Evolutionary conservation across 306 rosid species (phyloP).

Genomic region (Morella rubra): DNA sequence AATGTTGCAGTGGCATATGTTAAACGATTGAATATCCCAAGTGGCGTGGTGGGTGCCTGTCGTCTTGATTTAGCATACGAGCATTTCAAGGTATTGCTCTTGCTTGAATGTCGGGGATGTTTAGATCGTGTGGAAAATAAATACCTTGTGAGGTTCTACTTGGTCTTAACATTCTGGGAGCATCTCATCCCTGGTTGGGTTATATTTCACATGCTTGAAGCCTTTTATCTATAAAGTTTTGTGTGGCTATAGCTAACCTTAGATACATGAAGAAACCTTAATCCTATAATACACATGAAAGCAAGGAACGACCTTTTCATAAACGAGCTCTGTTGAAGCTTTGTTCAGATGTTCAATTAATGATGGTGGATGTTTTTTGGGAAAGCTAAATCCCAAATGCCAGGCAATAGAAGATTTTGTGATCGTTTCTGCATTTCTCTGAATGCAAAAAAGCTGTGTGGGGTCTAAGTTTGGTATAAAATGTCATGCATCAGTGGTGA

Average conservation of each 20-base stretch:
- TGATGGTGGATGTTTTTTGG: background rate
- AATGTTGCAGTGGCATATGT: slow-evolving; percentile 75
- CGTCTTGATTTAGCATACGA: slow-evolving; percentile 92
- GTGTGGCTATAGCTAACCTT: too few relatives aligned
- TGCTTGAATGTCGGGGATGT: too few relatives aligned
- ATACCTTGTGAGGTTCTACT: too few relatives aligned
- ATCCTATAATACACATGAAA: background rate
- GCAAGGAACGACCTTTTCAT: background rate
- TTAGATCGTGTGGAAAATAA: too few relatives aligned
- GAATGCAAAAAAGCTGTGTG: too few relatives aligned
- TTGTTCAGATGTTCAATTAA: background rate
- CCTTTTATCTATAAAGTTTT: background rate
- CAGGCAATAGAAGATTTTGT: too few relatives aligned
- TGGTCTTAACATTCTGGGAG: background rate
- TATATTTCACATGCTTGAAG: background rate
- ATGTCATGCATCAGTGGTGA: too few relatives aligned
- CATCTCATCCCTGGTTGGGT: background rate
- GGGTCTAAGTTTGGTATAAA: too few relatives aligned
- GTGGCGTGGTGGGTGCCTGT: slow-evolving; percentile 99
- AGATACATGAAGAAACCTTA: too few relatives aligned
- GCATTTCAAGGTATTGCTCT: slow-evolving; percentile 78
- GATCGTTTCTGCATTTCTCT: too few relatives aligned
- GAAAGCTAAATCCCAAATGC: background rate
- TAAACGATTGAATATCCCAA: slow-evolving; percentile 87
- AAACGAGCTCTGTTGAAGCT: background rate